Percentiles rank a stretch among this genome's conserved stretches.
phyloP scores from a whole-genome alignment of 2,329 filamentous ascomycete species.

The Acarospora socialis region DNA sequence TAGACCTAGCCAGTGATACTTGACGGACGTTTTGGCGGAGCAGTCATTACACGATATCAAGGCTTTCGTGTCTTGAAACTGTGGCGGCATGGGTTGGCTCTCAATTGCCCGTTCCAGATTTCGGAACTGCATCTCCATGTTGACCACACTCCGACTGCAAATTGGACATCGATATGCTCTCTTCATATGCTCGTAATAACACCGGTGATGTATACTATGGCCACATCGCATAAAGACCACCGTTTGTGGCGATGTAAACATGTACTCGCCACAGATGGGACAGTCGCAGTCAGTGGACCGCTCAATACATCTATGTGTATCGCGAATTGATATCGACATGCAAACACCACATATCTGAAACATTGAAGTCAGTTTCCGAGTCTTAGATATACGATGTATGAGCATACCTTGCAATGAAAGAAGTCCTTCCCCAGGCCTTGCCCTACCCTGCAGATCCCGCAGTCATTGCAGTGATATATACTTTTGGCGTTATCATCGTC shows the following conservation, averaged over 20 bases:
- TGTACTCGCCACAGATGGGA: conserved; percentile 87
- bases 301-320: conserved; percentile 85
- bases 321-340: conserved; percentile 74
- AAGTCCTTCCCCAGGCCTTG: conserved; percentile 91
- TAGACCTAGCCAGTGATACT: conserved; percentile 87
- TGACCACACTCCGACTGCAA: conserved; percentile 90
- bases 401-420: conserved; percentile 82
- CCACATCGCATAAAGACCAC: conserved; percentile 94
- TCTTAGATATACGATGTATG: neutral
- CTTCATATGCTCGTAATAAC: conserved; percentile 77
- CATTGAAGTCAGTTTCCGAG: conserved; percentile 1
- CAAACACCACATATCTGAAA: conserved; percentile 75
- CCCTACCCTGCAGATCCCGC: conserved; percentile 85
- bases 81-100: conserved; percentile 78
- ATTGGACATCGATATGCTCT: conserved; percentile 92
- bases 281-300: conserved; percentile 89
- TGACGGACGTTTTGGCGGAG: conserved; percentile 68
- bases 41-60: conserved; percentile 92
- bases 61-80: conserved; percentile 66
- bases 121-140: conserved; percentile 92
- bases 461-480: conserved; percentile 93
- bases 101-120: conserved; percentile 80
- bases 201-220: conserved; percentile 85
- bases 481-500: conserved; percentile 81
- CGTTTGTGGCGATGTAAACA: conserved; percentile 78